Evolutionary conservation across 768 basidiomycete species (phyloP), one percentile per base, ranked within the genome.

Genomic region (Naganishia friedmannii): DNA sequence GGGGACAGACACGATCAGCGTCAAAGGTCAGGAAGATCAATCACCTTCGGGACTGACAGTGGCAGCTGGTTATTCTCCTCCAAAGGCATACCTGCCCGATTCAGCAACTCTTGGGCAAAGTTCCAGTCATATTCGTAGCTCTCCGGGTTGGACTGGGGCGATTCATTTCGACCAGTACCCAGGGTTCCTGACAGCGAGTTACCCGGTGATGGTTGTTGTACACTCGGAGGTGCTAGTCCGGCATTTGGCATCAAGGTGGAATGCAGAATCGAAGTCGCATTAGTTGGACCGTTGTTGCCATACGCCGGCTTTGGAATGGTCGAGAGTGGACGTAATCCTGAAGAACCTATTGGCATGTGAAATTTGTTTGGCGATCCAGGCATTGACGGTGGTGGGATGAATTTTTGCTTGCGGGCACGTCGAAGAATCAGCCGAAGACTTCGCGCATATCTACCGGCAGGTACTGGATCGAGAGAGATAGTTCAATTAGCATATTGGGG

Each of bases 381-480:
- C 10, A 71, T 69, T 13, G 77, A 78, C 19, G 79, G 70, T 6
- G 79, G 78, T 7, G 83, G 83, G 26, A 83, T 80, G 48, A 81
- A 77, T 55, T 82, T 80, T 29, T 79, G 77, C 42, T 78, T 74
- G 4, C 81, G 76, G 31, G 83, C 83, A 67, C 77, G 75, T 1
- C 92, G 92, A 66, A 96, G 80, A 89, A 95, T 95, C 51, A 94
- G 83, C 73, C 92, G 90, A 23, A 97, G 84, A 5, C 92, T 94
- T 45, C 92, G 81, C 10, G 93, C 93, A 74, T 96, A 97, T 66
- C 93, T 88, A 76, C 92, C 92, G 15, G 92, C 94, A 28, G 93
- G 93, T 70, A 94, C 93, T 93, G 76, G 1, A 34, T n/a, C 10
- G 23, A 23, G 17, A 51, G 23, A 7, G 48, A 37, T 23, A 26